Percentiles rank a stretch among this genome's conserved stretches.
These are phyloP conservation scores for Clavulina sp. DNA, from an alignment of 768 basidiomycete species.

Conservation along the genomic window DNA sequence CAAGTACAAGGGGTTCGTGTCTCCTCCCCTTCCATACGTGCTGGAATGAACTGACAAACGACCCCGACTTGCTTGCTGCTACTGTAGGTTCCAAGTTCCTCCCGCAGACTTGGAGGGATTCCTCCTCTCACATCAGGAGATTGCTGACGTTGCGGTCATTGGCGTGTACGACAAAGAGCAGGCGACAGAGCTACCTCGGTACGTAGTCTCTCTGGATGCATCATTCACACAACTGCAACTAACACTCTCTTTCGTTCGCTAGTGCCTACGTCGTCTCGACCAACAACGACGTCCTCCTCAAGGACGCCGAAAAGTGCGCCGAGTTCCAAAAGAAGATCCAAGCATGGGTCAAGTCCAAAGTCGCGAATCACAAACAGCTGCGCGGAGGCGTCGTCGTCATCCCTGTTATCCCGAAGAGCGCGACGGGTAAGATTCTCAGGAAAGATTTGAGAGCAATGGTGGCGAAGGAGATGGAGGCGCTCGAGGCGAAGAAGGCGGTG, in stretches of 20 bases:
- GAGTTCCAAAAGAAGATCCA: slow-evolving; percentile 36
- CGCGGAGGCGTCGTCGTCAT: slow-evolving; percentile 50
- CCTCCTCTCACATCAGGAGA: slow-evolving; percentile 51
- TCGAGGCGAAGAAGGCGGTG: too few species aligned
- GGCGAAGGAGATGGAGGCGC: too few species aligned
- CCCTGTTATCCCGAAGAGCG: slow-evolving; percentile 51
- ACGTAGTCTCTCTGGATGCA: slow-evolving; percentile 4
- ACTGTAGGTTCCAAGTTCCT: too few species aligned
- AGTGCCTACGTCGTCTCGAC: slow-evolving; percentile 23
- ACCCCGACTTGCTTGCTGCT: slow-evolving; percentile 33
- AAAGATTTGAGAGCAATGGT: too few species aligned
- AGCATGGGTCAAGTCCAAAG: slow-evolving; percentile 49
- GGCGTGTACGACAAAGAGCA: slow-evolving; percentile 48
- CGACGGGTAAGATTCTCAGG: too few species aligned
- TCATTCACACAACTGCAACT: background rate
- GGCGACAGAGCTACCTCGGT: slow-evolving; percentile 72
- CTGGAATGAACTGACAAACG: background rate
- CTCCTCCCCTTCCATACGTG: background rate
- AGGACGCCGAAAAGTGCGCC: slow-evolving; percentile 19
- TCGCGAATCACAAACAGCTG: slow-evolving; percentile 60
- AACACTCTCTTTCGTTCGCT: background rate
- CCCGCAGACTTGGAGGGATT: slow-evolving; percentile 74
- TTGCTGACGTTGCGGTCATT: slow-evolving; percentile 70
- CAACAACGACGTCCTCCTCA: slow-evolving; percentile 10
- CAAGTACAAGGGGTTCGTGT: slow-evolving; percentile 40